Percentiles rank a stretch among this genome's conserved stretches.
Conservation (phyloP, 352 stramenopile species). For the Poterioochromonas sp. region DNA sequence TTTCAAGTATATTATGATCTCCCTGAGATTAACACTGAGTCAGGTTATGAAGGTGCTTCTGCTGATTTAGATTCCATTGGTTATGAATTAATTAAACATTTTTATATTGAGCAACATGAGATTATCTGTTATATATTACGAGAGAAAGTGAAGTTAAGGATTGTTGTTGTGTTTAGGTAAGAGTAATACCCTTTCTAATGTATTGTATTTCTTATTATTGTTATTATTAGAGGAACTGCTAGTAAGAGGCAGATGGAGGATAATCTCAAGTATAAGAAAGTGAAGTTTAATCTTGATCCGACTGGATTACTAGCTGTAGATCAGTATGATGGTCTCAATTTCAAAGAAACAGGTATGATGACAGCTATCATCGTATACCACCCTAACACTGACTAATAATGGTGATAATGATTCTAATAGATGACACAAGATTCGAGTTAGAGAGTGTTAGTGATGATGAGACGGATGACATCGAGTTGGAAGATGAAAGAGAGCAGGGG, state of each 20-base stretch:
- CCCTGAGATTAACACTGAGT: not conserved
- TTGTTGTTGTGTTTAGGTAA: not conserved
- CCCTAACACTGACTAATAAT: not conserved
- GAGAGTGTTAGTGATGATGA: no score
- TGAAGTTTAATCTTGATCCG: not conserved
- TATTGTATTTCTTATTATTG: not conserved
- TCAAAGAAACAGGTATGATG: no score
- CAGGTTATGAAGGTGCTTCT: not conserved
- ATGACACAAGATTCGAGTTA: no score
- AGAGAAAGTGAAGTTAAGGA: not conserved
- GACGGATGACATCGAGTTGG: no score
- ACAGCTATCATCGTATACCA: no score
- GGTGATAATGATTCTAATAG: not conserved
- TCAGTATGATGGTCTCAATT: no score
- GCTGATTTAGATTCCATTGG: not conserved
- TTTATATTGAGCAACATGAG: not conserved
- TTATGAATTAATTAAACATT: not conserved
- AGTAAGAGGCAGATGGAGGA: slow-evolving; percentile 21
- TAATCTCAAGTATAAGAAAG: slow-evolving; percentile 2
- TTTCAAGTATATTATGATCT: slow-evolving; percentile 32
- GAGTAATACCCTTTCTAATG: not conserved
- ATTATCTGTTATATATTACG: slow-evolving; percentile 2
- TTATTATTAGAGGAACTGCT: not conserved
- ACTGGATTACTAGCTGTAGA: no score
- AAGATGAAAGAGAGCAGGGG: no score